These are phyloP conservation scores for Millerago galiae DNA, from an alignment of 805 yeast species.

Conservation along the genomic window DNA sequence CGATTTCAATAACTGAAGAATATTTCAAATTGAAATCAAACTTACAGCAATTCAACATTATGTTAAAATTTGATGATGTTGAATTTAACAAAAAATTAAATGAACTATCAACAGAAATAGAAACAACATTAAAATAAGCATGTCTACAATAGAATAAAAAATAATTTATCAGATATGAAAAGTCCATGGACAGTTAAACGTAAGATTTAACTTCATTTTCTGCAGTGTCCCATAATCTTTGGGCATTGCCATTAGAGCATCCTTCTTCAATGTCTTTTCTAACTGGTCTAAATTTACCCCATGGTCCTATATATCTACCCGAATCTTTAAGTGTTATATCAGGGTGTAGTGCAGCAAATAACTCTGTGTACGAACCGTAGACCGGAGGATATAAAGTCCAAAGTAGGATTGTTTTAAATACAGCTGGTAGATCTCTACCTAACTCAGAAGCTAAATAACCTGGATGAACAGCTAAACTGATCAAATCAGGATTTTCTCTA, in stretches of 20 bases:
- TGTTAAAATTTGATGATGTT: not conserved
- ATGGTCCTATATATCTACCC: constrained; percentile 35
- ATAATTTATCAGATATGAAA: not conserved
- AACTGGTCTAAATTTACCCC: constrained; percentile 33
- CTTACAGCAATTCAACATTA: not conserved
- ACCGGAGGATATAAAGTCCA: not conserved
- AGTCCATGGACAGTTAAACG: not conserved
- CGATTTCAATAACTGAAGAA: constrained; percentile 6
- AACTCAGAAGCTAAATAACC: constrained; percentile 34
- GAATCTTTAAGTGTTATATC: constrained; percentile 26
- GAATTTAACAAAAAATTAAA: not conserved
- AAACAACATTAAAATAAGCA: not conserved
- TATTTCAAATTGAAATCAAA: constrained; percentile 4
- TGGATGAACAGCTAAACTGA: constrained; percentile 35
- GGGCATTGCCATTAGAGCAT: constrained; percentile 26
- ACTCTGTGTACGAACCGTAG: constrained; percentile 39
- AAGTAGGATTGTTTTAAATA: not conserved
- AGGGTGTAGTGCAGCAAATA: constrained; percentile 37
- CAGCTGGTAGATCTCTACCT: constrained; percentile 18
- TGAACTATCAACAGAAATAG: not conserved
- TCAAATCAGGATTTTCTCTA: constrained; percentile 25
- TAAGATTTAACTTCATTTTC: not conserved
- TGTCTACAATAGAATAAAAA: not conserved
- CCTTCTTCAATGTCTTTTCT: constrained; percentile 32
- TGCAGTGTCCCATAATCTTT: not conserved